Conservation (phyloP, 192 early-diverging fungal genomes). For the Backusella mclennaniae region DNA sequence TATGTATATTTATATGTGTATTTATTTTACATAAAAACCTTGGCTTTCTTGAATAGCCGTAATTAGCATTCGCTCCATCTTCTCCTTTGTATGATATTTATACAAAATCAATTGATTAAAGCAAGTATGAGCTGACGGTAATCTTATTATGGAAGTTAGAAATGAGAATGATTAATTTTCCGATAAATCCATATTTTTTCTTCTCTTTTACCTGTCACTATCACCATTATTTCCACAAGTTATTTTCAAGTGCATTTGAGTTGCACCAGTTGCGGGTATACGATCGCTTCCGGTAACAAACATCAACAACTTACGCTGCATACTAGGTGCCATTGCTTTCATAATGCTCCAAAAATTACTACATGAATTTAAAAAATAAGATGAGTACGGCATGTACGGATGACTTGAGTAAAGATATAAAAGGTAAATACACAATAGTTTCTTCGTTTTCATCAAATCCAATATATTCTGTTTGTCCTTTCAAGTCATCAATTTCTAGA, state of each 20-base stretch:
- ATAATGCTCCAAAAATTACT: conserved; percentile 81
- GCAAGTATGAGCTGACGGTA: conserved; percentile 93
- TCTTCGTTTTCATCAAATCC: conserved; percentile 58
- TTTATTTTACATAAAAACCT: conserved; percentile 72
- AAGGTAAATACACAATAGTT: conserved; percentile 43
- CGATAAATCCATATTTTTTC: not conserved
- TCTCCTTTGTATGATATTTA: conserved; percentile 66
- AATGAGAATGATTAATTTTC: not conserved
- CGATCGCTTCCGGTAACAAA: conserved; percentile 95
- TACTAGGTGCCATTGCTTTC: conserved; percentile 56
- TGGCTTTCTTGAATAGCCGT: conserved; percentile 78
- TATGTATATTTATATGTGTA: not conserved
- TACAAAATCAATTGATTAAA: conserved; percentile 90
- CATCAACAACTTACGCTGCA: conserved; percentile 74
- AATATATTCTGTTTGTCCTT: conserved; percentile 54
- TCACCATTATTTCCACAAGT: conserved; percentile 58
- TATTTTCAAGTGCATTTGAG: conserved; percentile 68
- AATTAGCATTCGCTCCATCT: conserved; percentile 64
- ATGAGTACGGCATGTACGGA: not conserved
- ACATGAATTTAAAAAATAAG: not conserved
- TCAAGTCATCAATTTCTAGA: conserved; percentile 55
- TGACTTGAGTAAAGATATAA: not conserved
- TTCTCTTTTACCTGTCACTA: conserved; percentile 30
- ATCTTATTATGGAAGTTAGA: conserved; percentile 35
- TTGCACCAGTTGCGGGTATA: conserved; percentile 76